Base-by-base conservation (phyloP, 495 filamentous ascomycete species). In the Trichoderma virens region DNA sequence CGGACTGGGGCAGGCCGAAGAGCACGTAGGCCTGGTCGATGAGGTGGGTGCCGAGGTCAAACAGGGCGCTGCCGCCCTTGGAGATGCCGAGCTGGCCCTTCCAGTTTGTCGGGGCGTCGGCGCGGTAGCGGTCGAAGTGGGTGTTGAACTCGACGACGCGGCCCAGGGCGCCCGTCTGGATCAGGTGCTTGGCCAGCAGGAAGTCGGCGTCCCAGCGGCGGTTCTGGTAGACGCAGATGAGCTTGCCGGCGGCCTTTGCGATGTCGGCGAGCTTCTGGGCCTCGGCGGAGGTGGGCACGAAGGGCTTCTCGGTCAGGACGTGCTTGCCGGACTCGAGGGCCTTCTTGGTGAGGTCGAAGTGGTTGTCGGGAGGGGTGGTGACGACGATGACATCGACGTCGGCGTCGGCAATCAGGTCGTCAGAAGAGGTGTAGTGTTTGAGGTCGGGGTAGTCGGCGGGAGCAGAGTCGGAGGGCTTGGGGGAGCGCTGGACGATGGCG, bases 271-370 rank as follows among this genome's bases (percentile, higher is more conserved):
- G 83, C 67, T 86, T 79, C 43, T 86, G 78, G 11, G 91, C 90
- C 76, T 97, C 88, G 62, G 80, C 73, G 18, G 81, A 76, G 5
- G 87, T 90, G 13, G 89, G 86, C 8, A 90, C 88, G 73, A 96
- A 93, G 0, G 93, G 93, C 76, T 97, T 97, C 76, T 97, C 93
- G 45, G 91, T 86, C 30, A 96, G 80, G 27, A 95, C 89, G 72
- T 96, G 85, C 75, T 96, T 96, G 60, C 90, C 88, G 18, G 81
- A 79, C 69, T 86, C 81, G 18, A 97, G 78, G 2, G 90, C 87
- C 41, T 84, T 71, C 70, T 86, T 86, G 5, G 82, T 77, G 51
- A 92, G 77, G 6, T 72, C 65, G 71, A 83, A 92, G 76, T 97
- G 93, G 2, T 86, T 87, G 63, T 89, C 81, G 11, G 92, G 92